Percentiles rank a stretch among this genome's conserved stretches.
Evolutionary conservation across 2,329 filamentous ascomycete species (phyloP).

Genomic region (Venturia carpophila): DNA sequence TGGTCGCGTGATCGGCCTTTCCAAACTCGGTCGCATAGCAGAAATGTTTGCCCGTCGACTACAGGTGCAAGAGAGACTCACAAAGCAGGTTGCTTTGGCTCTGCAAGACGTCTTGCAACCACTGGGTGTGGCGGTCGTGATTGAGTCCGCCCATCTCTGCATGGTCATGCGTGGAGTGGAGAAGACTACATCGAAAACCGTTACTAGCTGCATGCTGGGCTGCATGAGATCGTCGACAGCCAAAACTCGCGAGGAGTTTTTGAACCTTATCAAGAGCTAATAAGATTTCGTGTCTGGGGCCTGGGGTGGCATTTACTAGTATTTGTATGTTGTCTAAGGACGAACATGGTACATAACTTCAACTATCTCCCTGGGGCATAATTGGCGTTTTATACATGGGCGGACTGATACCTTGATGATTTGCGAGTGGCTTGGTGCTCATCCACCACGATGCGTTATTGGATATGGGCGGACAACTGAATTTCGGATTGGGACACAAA

Average conservation of each 20-base stretch:
- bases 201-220: constrained; percentile 95
- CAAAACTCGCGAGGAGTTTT: constrained; percentile 92
- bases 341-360: neutral
- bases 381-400: neutral
- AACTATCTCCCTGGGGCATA: neutral
- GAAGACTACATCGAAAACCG: constrained; percentile 78
- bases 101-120: constrained; percentile 89
- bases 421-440: neutral
- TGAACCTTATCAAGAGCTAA: constrained; percentile 60
- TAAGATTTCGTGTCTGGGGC: constrained; percentile 19
- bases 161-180: constrained; percentile 99
- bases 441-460: constrained; percentile 11
- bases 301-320: neutral
- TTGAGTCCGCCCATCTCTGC: constrained; percentile 93
- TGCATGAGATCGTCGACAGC: constrained; percentile 83
- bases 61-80: constrained; percentile 93
- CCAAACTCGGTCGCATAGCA: constrained; percentile 89
- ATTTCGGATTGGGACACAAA: neutral
- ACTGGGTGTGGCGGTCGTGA: constrained; percentile 91
- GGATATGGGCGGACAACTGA: neutral
- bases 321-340: neutral
- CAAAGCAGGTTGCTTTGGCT: constrained; percentile 90
- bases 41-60: constrained; percentile 93
- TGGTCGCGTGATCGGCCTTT: constrained; percentile 85
- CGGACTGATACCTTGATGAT: neutral